Conservation (phyloP, 768 basidiomycete species). For the Saitozyma sp. region DNA sequence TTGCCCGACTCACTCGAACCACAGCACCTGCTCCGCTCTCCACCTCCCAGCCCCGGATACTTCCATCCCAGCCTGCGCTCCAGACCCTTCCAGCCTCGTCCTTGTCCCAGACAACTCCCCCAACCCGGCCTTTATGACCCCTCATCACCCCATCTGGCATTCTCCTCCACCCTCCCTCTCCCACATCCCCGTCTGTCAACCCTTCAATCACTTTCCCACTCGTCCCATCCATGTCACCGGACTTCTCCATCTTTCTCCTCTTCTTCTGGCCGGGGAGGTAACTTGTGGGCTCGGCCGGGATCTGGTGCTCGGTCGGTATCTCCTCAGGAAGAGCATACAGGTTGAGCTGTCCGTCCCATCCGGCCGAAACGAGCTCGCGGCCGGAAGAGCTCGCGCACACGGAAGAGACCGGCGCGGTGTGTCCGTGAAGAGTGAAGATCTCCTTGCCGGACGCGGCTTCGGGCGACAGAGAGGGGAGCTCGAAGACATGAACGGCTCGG, state of each 20-base stretch:
- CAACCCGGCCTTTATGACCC: slow-evolving; percentile 80
- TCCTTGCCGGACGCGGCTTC: slow-evolving; percentile 30
- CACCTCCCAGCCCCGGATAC: slow-evolving; percentile 82
- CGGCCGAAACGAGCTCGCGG: slow-evolving; percentile 71
- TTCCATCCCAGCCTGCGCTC: slow-evolving; percentile 85
- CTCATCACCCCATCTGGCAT: slow-evolving; percentile 73
- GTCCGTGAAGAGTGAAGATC: slow-evolving; percentile 75
- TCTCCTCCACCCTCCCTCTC: slow-evolving; percentile 51
- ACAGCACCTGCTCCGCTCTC: slow-evolving; percentile 60
- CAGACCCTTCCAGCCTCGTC: slow-evolving; percentile 44
- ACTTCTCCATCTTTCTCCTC: slow-evolving; percentile 65
- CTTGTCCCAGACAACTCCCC: slow-evolving; percentile 64
- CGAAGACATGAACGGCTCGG: slow-evolving; percentile 49
- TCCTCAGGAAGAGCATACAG: slow-evolving; percentile 56
- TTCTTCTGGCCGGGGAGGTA: slow-evolving; percentile 57
- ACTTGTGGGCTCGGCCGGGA: slow-evolving; percentile 55
- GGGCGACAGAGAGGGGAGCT: slow-evolving; percentile 48
- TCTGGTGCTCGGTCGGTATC: slow-evolving; percentile 67
- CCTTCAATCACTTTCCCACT: slow-evolving; percentile 11
- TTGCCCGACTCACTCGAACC: slow-evolving; percentile 48
- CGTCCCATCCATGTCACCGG: slow-evolving; percentile 57
- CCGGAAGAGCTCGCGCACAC: slow-evolving; percentile 63
- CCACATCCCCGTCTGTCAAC: slow-evolving; percentile 35
- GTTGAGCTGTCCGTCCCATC: slow-evolving; percentile 85
- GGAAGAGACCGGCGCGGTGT: slow-evolving; percentile 76